phyloP scores from a whole-genome alignment of 2,329 filamentous ascomycete species.

The Coccinonectria pachysandricola region DNA sequence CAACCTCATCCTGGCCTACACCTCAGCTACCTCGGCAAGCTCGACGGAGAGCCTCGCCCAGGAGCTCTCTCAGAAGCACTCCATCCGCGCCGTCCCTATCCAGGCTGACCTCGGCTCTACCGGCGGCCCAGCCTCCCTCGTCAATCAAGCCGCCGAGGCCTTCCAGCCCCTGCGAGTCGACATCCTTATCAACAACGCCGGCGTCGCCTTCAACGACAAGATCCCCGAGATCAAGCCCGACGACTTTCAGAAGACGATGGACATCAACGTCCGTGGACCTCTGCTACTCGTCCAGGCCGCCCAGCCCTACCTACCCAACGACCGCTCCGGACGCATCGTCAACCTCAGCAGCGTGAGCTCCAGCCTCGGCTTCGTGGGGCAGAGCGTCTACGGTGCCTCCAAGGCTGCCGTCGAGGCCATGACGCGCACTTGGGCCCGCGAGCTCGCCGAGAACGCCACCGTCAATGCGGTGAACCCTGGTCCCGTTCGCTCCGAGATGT shows the following conservation, averaged over 20 bases:
- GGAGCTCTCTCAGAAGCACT: conserved; percentile 32
- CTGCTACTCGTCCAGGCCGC: conserved; percentile 65
- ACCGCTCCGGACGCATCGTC: conserved; percentile 51
- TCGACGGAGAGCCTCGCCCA: conserved; percentile 11
- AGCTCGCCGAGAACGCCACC: conserved; percentile 39
- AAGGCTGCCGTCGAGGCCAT: conserved; percentile 46
- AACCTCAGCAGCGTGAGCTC: conserved; percentile 41
- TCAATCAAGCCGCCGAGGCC: conserved; percentile 14
- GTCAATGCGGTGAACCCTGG: conserved; percentile 46
- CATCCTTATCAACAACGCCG: conserved; percentile 79
- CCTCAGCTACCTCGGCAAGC: conserved; percentile 9
- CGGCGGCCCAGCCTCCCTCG: conserved; percentile 13
- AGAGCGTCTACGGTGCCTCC: conserved; percentile 42
- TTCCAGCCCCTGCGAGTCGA: conserved; percentile 28
- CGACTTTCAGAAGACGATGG: conserved; percentile 61
- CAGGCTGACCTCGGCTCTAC: conserved; percentile 41
- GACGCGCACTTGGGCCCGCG: conserved; percentile 44
- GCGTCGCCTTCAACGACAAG: conserved; percentile 51
- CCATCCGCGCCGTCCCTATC: conserved; percentile 49
- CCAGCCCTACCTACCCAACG: conserved; percentile 56
- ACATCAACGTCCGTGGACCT: conserved; percentile 71
- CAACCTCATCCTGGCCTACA: conserved; percentile 18
- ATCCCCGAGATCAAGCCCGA: conserved; percentile 49
- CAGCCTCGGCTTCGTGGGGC: conserved; percentile 36
- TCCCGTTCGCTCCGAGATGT: conserved; percentile 41